phyloP scores from a whole-genome alignment of 2,329 filamentous ascomycete species.

The Paraconiothyrium brasiliense region DNA sequence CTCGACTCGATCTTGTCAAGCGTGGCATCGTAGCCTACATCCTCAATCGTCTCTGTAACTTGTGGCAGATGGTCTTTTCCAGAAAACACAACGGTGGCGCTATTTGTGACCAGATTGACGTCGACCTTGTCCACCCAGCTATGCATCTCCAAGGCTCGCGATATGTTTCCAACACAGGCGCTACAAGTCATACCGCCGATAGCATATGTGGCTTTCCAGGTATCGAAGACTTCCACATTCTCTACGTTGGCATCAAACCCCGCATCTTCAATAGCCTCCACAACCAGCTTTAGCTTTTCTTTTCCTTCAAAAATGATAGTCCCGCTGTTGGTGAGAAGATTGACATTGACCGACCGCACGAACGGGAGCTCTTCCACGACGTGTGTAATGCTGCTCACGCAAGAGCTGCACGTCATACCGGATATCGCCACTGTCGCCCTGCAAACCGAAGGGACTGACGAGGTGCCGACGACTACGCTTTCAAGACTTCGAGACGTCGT shows the following conservation, averaged over 20 bases:
- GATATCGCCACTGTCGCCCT: constrained; percentile 60
- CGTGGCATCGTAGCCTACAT: constrained; percentile 53
- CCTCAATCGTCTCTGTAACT: constrained; percentile 62
- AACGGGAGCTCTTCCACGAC: constrained; percentile 59
- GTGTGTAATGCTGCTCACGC: constrained; percentile 61
- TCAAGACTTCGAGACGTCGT: constrained; percentile 25
- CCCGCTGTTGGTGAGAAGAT: constrained; percentile 61
- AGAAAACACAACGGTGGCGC: constrained; percentile 59
- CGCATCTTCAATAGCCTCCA: constrained; percentile 61
- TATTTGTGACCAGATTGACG: constrained; percentile 63
- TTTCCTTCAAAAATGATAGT: constrained; percentile 60
- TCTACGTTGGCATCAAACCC: constrained; percentile 55
- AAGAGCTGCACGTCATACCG: constrained; percentile 70
- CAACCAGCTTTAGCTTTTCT: constrained; percentile 54
- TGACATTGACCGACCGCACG: constrained; percentile 60
- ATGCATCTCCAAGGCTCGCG: constrained; percentile 56
- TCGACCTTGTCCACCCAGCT: constrained; percentile 58
- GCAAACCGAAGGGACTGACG: constrained; percentile 20
- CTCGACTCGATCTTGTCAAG: constrained; percentile 44
- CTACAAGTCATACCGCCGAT: constrained; percentile 68
- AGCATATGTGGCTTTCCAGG: constrained; percentile 56
- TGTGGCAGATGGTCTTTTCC: constrained; percentile 56
- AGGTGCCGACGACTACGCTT: constrained; percentile 25
- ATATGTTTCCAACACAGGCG: constrained; percentile 62
- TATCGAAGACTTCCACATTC: constrained; percentile 39